Base-by-base conservation (phyloP, 306 rosid species). In the Dryas drummondii region DNA sequence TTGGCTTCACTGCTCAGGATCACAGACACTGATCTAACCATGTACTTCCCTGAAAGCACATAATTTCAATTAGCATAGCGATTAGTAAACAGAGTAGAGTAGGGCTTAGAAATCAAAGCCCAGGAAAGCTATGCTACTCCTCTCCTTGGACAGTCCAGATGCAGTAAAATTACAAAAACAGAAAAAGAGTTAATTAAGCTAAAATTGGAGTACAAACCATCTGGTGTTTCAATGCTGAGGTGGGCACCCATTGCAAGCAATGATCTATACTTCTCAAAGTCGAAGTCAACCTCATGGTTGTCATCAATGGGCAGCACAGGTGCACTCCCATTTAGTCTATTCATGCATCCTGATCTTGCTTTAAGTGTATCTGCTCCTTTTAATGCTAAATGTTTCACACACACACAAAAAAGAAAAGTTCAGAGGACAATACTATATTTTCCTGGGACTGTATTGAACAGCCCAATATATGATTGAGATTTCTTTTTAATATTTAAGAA, bases 301-400 rank as follows among this genome's bases (percentile, higher is more conserved):
- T 90, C 91, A 81, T 90, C 88, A 64, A 92, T 82, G 1, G 97
- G 93, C 79, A 90, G 79, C 60, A 92, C 84, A 0, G 96, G 92
- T 6, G 85, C 86, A 47, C 87, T 82, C 66, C 93, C 97, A 54
- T 73, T 78, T 76, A 84, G 74, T 77, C 80, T 92, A 77, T 82
- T 93, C 46, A 80, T 96, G 73, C 84, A 84, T 75, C 90, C 97
- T 66, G 96, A 64, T 88, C 99, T 94, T 78, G 85, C 93, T 85
- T 89, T 89, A 3, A 96, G 87, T 59, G 93, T 90, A 4, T 86
- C 84, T 13, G 98, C 99, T 66, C 99, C 99, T 86, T 87, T 96
- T 54, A 96, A 57, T 65, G 99, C 99, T 65, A 47, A 3, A 44
- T 15, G 22, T 41, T 4, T 26, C 6, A 66, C 41, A 76, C 12